Evolutionary conservation across 768 basidiomycete species (phyloP).

Genomic region (Phanerodontia chrysosporium): DNA sequence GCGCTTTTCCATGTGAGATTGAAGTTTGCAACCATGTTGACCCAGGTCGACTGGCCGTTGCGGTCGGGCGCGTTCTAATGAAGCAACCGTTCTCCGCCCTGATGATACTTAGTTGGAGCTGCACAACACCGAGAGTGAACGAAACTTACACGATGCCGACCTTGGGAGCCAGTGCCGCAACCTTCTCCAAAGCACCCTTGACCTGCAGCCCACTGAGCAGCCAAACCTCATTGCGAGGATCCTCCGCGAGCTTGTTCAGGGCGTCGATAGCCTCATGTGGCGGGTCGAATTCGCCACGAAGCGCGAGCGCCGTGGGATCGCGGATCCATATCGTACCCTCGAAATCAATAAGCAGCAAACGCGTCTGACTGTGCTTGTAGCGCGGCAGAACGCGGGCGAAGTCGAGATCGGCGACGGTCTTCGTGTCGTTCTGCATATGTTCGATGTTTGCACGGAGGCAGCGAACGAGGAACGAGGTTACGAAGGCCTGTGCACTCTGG

Average conservation of each 20-base stretch:
- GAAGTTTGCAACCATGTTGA: conserved; percentile 75
- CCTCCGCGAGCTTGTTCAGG: conserved; percentile 55
- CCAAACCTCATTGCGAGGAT: conserved; percentile 76
- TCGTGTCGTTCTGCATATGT: conserved; percentile 41
- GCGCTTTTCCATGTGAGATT: conserved; percentile 79
- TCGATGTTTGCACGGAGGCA: conserved; percentile 71
- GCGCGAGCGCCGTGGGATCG: conserved; percentile 35
- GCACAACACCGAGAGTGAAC: conserved; percentile 2
- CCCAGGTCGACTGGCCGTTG: conserved; percentile 48
- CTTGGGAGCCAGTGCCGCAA: conserved; percentile 56
- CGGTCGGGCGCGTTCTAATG: conserved; percentile 49
- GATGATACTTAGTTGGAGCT: neutral
- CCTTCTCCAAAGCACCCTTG: conserved; percentile 56
- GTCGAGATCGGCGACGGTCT: conserved; percentile 37
- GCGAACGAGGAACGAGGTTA: conserved; percentile 72
- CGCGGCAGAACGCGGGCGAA: conserved; percentile 54
- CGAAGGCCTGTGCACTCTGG: conserved; percentile 83
- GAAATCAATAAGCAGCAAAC: conserved; percentile 71
- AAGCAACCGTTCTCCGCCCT: conserved; percentile 89
- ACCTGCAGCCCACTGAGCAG: conserved; percentile 71
- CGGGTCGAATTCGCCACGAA: conserved; percentile 29
- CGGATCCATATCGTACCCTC: conserved; percentile 78
- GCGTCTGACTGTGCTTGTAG: conserved; percentile 60
- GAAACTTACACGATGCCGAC: conserved; percentile 70
- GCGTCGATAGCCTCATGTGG: conserved; percentile 39